Evolutionary conservation across 768 basidiomycete species (phyloP), one percentile per base, ranked within the genome.

Genomic region (Lactifluus rugatus): DNA sequence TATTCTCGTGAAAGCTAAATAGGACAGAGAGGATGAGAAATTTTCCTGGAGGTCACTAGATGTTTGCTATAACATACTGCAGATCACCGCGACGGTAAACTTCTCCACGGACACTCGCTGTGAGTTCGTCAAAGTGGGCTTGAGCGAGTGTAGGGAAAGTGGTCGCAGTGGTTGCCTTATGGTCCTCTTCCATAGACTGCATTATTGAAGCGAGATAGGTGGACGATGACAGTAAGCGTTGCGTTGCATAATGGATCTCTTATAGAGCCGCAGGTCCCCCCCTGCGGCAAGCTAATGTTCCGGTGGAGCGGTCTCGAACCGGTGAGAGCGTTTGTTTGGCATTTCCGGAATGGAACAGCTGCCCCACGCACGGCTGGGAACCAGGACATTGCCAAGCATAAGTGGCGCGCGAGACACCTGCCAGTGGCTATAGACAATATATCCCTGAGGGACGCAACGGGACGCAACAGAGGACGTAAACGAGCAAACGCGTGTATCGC

Each of bases 1-100:
- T 62, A 16, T 44, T 52, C 19, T 56, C 59, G 32, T 46, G 26
- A 51, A 64, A 65, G 6, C 64, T 65, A 28, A n/a, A 8, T 32
- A 16, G 34, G 13, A 16, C 11, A 36, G 37, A 28, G n/a, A 37
- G 9, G 41, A 21, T 58, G 39, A 53, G 44, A 14, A 39, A 13
- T 7, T 31, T 14, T 23, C 5, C 2, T 23, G 25, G 11, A 41
- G 23, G 45, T 14, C 17, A 39, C 16, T 3, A 31, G 4, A 32
- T 17, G 19, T 7, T 8, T 19, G 21, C 16, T 16, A 26, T 10
- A 7, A 54, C 64, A 19, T 16, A 65, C 64, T 41, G 56, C 10
- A 45, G 34, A 23, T 62, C 55, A 25, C 52, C 64, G 8, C 60
- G 64, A 21, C 44, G 50, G 36, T 60, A 62, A 17, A 61, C 52